Evolutionary conservation across 2,329 filamentous ascomycete genomes (phyloP).

Genomic region (Hypoxylon sp.): DNA sequence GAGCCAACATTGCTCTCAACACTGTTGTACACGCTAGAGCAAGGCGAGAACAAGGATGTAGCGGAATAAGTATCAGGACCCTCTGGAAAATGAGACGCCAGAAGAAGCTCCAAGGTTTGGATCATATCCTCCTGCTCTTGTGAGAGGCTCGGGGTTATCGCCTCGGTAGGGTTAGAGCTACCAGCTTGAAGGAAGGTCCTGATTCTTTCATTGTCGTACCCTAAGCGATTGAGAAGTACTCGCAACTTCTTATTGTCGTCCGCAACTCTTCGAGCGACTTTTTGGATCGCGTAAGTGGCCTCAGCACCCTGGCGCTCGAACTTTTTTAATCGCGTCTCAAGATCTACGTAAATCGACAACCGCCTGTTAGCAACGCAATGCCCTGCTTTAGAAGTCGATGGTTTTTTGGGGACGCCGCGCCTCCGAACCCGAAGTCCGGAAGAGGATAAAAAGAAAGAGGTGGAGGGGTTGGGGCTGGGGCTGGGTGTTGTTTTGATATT

Average conservation of each 20-base stretch:
- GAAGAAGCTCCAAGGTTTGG: constrained; percentile 32
- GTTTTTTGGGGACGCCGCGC: neutral
- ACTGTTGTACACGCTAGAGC: neutral
- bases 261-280: constrained; percentile 76
- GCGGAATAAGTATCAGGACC: neutral
- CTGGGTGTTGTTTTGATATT: neutral
- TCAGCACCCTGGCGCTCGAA: constrained; percentile 77
- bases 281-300: constrained; percentile 79
- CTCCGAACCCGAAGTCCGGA: neutral
- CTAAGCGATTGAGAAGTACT: constrained; percentile 69
- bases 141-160: constrained; percentile 22
- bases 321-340: constrained; percentile 74
- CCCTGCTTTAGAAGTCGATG: neutral
- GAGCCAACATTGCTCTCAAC: neutral
- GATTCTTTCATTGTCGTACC: constrained; percentile 65
- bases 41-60: neutral
- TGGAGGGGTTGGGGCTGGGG: no score
- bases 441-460: neutral
- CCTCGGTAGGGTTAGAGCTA: constrained; percentile 6
- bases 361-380: neutral
- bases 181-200: constrained; percentile 34
- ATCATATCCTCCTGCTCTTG: constrained; percentile 4
- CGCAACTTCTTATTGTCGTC: constrained; percentile 79
- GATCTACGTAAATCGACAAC: constrained; percentile 62
- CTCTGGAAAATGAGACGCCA: constrained; percentile 12